phyloP scores from a whole-genome alignment of 1,284 basidiomycete species.

The Clitocybe nebularis region DNA sequence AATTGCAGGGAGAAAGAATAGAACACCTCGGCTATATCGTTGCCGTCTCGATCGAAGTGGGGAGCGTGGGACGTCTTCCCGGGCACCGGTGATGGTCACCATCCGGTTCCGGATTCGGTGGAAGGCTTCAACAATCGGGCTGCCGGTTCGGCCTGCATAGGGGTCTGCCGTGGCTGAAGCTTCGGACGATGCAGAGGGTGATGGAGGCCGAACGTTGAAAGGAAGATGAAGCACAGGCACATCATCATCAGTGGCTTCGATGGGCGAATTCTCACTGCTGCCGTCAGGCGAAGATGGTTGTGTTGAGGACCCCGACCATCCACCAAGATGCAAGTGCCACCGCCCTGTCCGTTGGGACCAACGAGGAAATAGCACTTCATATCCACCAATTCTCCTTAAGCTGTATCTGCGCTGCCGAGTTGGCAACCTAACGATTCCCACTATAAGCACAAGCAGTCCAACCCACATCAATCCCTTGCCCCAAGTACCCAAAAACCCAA shows the following conservation, averaged over 20 bases:
- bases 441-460: conserved; percentile 66
- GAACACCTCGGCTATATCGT: conserved; percentile 51
- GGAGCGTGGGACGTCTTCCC: conserved; percentile 35
- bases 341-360: conserved; percentile 64
- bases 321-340: conserved; percentile 68
- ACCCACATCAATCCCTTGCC: conserved; percentile 85
- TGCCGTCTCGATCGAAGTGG: conserved; percentile 43
- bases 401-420: conserved; percentile 55
- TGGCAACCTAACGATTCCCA: conserved; percentile 65
- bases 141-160: conserved; percentile 31
- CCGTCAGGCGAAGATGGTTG: conserved; percentile 47
- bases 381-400: conserved; percentile 61
- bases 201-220: conserved; percentile 53
- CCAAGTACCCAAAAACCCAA: conserved; percentile 84
- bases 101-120: conserved; percentile 55
- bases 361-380: conserved; percentile 73
- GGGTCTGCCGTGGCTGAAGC: conserved; percentile 37
- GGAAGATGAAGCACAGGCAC: conserved; percentile 62
- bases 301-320: conserved; percentile 45
- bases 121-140: conserved; percentile 47
- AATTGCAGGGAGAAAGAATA: conserved; percentile 82
- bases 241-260: conserved; percentile 52
- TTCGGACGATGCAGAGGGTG: conserved; percentile 47
- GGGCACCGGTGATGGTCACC: conserved; percentile 38
- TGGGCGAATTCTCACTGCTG: conserved; percentile 39